Conservation (phyloP, 1,284 basidiomycete species). For the Ceratobasidium sp. region DNA sequence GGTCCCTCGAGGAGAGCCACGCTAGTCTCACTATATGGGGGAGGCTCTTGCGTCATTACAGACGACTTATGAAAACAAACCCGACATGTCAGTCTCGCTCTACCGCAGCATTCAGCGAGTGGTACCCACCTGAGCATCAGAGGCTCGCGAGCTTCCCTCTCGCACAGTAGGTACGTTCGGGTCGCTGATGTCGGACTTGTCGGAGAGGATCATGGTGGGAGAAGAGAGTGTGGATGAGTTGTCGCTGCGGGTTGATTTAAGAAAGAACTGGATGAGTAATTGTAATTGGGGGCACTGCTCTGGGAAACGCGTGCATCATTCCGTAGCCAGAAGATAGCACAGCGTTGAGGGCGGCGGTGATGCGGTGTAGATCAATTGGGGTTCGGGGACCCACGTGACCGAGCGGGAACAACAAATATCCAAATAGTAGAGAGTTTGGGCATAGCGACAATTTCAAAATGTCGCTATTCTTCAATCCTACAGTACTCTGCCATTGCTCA, state of each 20-base stretch:
- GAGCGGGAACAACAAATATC: too few species aligned
- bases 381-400: too few species aligned
- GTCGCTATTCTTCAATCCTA: too few species aligned
- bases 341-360: neutral
- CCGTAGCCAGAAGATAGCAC: neutral
- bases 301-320: neutral
- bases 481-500: too few species aligned
- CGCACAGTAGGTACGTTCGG: neutral
- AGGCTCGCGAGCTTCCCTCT: neutral
- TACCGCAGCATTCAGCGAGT: neutral
- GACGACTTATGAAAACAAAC: neutral
- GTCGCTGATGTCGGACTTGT: conserved; percentile 7
- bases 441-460: too few species aligned
- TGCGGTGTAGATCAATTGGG: conserved; percentile 9
- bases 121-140: conserved; percentile 15
- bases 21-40: conserved; percentile 17
- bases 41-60: conserved; percentile 25
- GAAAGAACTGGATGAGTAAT: neutral
- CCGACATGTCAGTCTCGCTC: neutral
- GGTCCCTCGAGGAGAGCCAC: neutral
- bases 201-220: conserved; percentile 30
- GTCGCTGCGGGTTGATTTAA: neutral
- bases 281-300: neutral
- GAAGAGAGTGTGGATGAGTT: neutral
- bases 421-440: too few species aligned